phyloP scores from a whole-genome alignment of 768 basidiomycete genomes.

The Leucocoprinus birnbaumii region DNA sequence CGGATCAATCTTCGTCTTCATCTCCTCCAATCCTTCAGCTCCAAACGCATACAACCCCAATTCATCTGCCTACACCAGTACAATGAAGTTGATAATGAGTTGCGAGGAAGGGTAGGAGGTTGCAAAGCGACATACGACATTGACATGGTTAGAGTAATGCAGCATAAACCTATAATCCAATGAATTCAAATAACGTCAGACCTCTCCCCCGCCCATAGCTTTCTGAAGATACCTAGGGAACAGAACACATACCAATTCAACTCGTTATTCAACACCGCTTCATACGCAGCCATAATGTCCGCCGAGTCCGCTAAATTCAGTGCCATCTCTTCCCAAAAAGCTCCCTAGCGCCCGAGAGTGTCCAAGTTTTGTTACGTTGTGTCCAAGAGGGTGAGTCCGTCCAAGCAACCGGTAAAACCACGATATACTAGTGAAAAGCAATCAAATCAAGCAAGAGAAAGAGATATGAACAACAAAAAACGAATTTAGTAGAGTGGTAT shows the following conservation, averaged over 20 bases:
- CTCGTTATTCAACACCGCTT: conserved; percentile 9
- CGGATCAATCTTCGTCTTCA: conserved; percentile 36
- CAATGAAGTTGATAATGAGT: no score
- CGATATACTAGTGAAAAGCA: background rate
- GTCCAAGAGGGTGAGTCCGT: no score
- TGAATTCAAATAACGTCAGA: no score
- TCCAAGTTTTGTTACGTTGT: no score
- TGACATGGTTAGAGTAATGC: conserved; percentile 21
- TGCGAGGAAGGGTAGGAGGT: no score
- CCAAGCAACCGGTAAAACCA: background rate
- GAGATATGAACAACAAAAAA: background rate
- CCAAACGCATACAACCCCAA: conserved; percentile 39
- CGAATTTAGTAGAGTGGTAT: background rate
- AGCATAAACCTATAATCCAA: conserved; percentile 26
- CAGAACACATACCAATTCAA: conserved; percentile 13
- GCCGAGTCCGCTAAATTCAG: conserved; percentile 4
- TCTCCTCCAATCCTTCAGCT: conserved; percentile 37
- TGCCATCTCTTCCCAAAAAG: conserved; percentile 9
- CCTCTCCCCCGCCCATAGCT: no score
- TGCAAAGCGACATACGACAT: conserved; percentile 4
- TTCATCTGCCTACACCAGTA: conserved; percentile 33
- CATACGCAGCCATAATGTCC: conserved; percentile 9
- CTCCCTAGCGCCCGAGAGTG: no score
- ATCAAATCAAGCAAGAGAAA: background rate
- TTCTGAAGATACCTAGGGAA: background rate